Evolutionary conservation across 495 filamentous ascomycete species (phyloP), one percentile per base, ranked within the genome.

Genomic region (Talaromyces stipitatus): DNA sequence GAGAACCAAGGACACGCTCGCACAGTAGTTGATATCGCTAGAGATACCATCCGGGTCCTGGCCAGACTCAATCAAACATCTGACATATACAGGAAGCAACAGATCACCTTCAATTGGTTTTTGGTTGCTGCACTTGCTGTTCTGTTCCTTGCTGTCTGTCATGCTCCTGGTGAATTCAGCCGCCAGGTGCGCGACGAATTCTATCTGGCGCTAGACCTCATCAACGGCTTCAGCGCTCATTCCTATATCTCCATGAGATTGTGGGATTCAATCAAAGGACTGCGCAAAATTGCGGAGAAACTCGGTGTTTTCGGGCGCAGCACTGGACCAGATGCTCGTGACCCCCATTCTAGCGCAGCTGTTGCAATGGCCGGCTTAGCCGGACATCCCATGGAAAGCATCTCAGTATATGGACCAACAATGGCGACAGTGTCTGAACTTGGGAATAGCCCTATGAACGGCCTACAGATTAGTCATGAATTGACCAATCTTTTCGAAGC

Each of bases 31-130:
- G 82, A 87, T 48, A 76, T 94, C 3, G 87, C 90, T 14, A 90
- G 89, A 63, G 86, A 94, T 61, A 91, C 88, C 0, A 86, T 95
- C 36, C 80, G 84, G 12, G 83, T 87, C 7, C 72, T 95, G 14
- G 84, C 87, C 0, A 81, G 82, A 30, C 78, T 92, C 8, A 91
- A 92, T 65, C 84, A 85, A 62, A 86, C 83, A n/a, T 85, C 87
- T 0, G 85, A 91, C 58, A 84, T 94, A 26, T 95, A 94, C 69
- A 81, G 85, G 8, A 84, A 80, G 5, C 83, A 89, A 54, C 89
- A 94, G 67, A 83, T 91, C 32, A 85, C 85, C 58, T 92, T 92
- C 73, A 90, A 95, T 68, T 90, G 92, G 63, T 95, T 95, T 68
- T 78, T 95, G 16, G 83, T 90, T 10, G 86, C 87, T 8, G 85